Evolutionary conservation across 2,329 filamentous ascomycete genomes (phyloP), one percentile per base, ranked within the genome.

Genomic region (Shiraia sp.): DNA sequence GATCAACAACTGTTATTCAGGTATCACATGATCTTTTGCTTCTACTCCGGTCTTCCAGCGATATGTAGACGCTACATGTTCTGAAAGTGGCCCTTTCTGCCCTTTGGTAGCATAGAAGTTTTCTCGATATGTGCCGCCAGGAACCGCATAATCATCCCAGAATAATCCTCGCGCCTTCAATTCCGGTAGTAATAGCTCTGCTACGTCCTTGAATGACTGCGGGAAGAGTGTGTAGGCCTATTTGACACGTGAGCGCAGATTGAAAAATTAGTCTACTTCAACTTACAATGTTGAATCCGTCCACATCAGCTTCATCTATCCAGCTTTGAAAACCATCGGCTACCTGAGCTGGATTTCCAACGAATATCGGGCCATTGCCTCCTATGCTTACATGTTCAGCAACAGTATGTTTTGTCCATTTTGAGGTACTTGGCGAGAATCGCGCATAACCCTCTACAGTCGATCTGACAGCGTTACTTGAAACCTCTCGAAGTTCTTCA

Each of bases 361-460:
- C 81, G 2, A 83, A 65, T 0, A 82, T 76, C 0, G 83, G 80
- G 0, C 85, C 83, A 13, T 87, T 77, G 1, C 86, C 86, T 4
- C 86, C 86, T 10, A 88, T 75, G 29, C 79, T 81, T 35, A 88
- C 79, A 50, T 86, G 81, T 55, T 87, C 77, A 0, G 83, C 85
- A 4, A 89, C 77, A 0, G 82, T 86, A 33, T 80, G 74, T 63
- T 88, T 88, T 1, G 85, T 89, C 86, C 86, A 89, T 57, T 85
- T 87, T 0, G 77, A 72, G 2, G 80, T 79, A 2, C 75, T 78
- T 0, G 82, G 81, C 0, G 79, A 78, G 32, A 79, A 78, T 31
- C 78, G 74, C 8, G 79, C 75, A 55, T 79, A 79, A 1, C 71
- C 78, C 48, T 81, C 77, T 2, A 82, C 77, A 0, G 76, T 79